Evolutionary conservation across 164 flowering plant species (phyloP), one percentile per base, ranked within the genome.

Genomic region (Kingdonia uniflora): DNA sequence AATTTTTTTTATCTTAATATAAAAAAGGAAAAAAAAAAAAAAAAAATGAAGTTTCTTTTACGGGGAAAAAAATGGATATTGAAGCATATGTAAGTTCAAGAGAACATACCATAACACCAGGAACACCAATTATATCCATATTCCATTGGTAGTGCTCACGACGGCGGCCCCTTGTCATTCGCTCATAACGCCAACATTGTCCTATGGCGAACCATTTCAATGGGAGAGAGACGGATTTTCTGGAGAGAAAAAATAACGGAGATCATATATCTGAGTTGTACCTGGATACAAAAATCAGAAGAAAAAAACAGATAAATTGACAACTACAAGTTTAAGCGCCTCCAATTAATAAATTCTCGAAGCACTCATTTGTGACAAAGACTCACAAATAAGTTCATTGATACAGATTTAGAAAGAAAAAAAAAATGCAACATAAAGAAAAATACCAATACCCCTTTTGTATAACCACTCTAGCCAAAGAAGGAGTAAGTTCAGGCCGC

Each of bases 71-170:
- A n/a, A n/a, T n/a, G n/a, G n/a, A n/a, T n/a, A n/a, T n/a, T n/a
- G n/a, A n/a, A n/a, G n/a, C n/a, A n/a, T n/a, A n/a, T n/a, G n/a
- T n/a, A n/a, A n/a, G 4, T 29, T 29, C 35, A 3, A 29, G 8
- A 43, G 48, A 15, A 13, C 80, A 37, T 63, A 92, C 99, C 39
- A 69, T 75, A 55, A 86, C 88, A 59, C 74, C 90, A 53, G 91
- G 76, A 37, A 88, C 91, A 62, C 96, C 99, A 66, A 92, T 75
- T 39, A 92, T 86, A 68, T 92, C 98, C 98, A 92, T 92, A 70
- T 92, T 92, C 96, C 98, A 92, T 45, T 92, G 98, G 60, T 92
- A 88, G 63, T 92, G 98, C 69, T 92, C 95, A 25, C 96, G 87
- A 35, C 95, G 88, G 14, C 98, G 70, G 25, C 98, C 96, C 69